Percentiles rank a stretch among this genome's conserved stretches.
phyloP scores from a whole-genome alignment of 2,329 filamentous ascomycete genomes.

The Fusarium subtropicale region DNA sequence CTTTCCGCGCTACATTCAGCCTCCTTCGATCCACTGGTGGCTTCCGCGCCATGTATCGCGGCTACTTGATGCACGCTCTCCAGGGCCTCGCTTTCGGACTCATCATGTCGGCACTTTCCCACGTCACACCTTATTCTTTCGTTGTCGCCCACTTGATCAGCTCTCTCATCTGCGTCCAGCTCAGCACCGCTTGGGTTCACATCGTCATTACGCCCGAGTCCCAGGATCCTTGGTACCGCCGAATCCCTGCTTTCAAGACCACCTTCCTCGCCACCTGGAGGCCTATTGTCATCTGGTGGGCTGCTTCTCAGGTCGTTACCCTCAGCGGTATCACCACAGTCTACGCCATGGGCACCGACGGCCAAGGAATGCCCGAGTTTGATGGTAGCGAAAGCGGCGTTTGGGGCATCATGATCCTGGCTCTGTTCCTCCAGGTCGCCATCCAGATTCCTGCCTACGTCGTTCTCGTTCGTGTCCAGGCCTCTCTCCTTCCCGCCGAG shows the following conservation, averaged over 20 bases:
- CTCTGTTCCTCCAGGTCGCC: conserved; percentile 66
- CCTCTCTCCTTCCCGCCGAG: conserved; percentile 83
- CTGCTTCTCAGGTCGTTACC: conserved; percentile 64
- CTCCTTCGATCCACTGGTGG: conserved; percentile 73
- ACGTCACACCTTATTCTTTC: conserved; percentile 59
- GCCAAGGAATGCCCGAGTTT: conserved; percentile 51
- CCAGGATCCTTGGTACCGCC: conserved; percentile 71
- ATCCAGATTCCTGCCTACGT: conserved; percentile 81
- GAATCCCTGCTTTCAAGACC: conserved; percentile 73
- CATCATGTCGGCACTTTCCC: conserved; percentile 57
- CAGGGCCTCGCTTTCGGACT: conserved; percentile 54
- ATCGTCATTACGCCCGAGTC: conserved; percentile 81
- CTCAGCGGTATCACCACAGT: conserved; percentile 59
- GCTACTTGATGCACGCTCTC: conserved; percentile 61
- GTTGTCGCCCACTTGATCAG: conserved; percentile 56
- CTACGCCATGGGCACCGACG: conserved; percentile 58
- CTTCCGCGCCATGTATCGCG: conserved; percentile 75
- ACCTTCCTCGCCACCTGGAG: conserved; percentile 76
- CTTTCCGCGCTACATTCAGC: conserved; percentile 62
- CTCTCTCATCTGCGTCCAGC: conserved; percentile 71
- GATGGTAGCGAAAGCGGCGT: conserved; percentile 55
- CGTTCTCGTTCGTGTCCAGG: conserved; percentile 84
- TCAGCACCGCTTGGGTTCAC: conserved; percentile 85
- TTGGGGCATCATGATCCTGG: conserved; percentile 58
- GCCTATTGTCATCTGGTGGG: conserved; percentile 73